Evolutionary conservation across 2,329 filamentous ascomycete species (phyloP).

Genomic region (Ophiocordyceps camponoti-leonardi): DNA sequence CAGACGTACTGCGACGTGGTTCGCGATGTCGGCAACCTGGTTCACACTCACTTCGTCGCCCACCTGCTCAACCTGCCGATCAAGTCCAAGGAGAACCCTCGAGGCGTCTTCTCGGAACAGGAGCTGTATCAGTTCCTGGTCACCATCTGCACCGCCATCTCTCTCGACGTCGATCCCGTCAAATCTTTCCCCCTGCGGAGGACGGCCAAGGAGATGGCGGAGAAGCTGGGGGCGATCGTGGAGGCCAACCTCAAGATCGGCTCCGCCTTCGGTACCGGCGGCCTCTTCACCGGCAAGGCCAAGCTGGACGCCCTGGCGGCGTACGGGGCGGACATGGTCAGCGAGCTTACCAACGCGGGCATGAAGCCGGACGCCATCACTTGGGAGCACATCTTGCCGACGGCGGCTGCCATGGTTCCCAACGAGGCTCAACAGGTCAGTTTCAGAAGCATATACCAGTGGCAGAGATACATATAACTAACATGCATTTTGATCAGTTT

Average conservation of each 20-base stretch:
- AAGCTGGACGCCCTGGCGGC: conserved; percentile 39
- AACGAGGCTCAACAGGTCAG: conserved; percentile 51
- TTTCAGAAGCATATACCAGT: background rate
- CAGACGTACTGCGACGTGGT: conserved; percentile 51
- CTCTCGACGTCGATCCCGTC: conserved; percentile 47
- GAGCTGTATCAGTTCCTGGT: conserved; percentile 46
- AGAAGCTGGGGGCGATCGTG: conserved; percentile 42
- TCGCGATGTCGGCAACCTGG: conserved; percentile 51
- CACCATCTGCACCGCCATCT: conserved; percentile 47
- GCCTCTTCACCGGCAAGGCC: conserved; percentile 31
- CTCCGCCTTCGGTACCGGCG: conserved; percentile 16
- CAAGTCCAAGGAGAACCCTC: conserved; percentile 42
- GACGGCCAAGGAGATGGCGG: conserved; percentile 37
- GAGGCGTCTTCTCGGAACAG: conserved; percentile 36
- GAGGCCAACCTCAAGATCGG: conserved; percentile 48
- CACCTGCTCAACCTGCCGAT: conserved; percentile 48
- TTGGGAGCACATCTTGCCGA: conserved; percentile 53
- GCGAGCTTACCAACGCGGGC: conserved; percentile 45
- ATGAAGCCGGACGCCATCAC: conserved; percentile 48
- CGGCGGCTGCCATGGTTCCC: conserved; percentile 48
- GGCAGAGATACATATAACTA: background rate
- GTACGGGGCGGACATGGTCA: conserved; percentile 50
- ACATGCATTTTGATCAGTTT: conserved; percentile 33
- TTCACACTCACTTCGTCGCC: conserved; percentile 46
- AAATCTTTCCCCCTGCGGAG: conserved; percentile 48